phyloP scores from a whole-genome alignment of 176 grass and related monocot genomes.

The Microstegium vimineum region DNA sequence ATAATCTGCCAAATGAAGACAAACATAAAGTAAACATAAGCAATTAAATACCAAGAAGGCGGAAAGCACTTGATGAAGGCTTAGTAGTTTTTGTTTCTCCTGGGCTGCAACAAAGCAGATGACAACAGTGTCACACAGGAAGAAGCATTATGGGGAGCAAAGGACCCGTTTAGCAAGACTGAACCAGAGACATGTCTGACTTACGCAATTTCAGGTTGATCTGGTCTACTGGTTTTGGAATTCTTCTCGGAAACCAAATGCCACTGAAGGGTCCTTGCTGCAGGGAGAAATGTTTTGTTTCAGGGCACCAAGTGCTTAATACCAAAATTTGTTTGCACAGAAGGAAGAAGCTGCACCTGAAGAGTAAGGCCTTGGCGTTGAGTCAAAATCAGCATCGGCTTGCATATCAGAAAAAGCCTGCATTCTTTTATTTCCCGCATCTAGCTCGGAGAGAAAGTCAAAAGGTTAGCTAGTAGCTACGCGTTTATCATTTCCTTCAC shows the following conservation, averaged over 20 bases:
- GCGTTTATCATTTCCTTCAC: neutral
- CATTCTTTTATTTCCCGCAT: conserved; percentile 43
- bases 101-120: conserved; percentile 48
- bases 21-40: neutral
- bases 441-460: conserved; percentile 36
- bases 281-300: conserved; percentile 12
- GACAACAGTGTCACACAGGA: neutral
- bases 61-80: conserved; percentile 50
- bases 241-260: conserved; percentile 81
- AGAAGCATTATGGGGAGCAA: neutral
- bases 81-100: conserved; percentile 59
- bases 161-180: neutral
- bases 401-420: conserved; percentile 48
- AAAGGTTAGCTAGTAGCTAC: conserved; percentile 9
- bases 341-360: conserved; percentile 53
- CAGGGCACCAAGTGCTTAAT: conserved; percentile 2
- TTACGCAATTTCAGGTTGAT: conserved; percentile 45
- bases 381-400: conserved; percentile 44
- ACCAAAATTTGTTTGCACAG: conserved; percentile 14
- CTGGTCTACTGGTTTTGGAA: conserved; percentile 41
- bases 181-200: conserved; percentile 5
- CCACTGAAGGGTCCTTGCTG: conserved; percentile 94
- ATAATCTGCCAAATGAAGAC: neutral
- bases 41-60: conserved; percentile 54
- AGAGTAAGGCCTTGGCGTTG: conserved; percentile 50